These are phyloP conservation scores for Albifimbria verrucaria DNA, from an alignment of 2,329 filamentous ascomycete species.

Conservation along the genomic window DNA sequence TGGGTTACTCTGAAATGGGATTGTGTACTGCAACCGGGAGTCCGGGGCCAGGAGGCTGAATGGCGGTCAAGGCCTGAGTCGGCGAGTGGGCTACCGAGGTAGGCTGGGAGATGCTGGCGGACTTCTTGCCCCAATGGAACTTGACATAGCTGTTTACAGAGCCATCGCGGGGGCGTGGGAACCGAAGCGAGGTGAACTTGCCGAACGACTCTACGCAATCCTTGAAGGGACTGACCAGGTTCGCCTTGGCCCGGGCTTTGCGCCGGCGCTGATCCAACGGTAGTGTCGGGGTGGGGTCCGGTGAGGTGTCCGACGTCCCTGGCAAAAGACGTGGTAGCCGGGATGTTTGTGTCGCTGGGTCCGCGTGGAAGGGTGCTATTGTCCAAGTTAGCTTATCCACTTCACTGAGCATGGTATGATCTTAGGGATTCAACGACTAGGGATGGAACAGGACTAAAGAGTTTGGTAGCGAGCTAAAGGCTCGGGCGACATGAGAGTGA, in stretches of 20 bases:
- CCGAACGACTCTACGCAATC: constrained; percentile 26
- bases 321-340: constrained; percentile 14
- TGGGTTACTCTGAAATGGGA: neutral
- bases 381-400: constrained; percentile 23
- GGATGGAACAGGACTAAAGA: neutral
- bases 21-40: neutral
- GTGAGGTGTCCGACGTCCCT: constrained; percentile 6
- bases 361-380: constrained; percentile 16
- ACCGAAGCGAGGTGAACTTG: constrained; percentile 16
- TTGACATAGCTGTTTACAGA: constrained; percentile 36
- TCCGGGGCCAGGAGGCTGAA: neutral
- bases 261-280: constrained; percentile 8
- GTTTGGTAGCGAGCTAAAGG: neutral
- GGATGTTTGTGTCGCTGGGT: constrained; percentile 7
- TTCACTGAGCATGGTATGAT: constrained; percentile 7
- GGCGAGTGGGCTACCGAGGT: neutral
- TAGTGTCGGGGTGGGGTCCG: constrained; percentile 4
- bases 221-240: constrained; percentile 28
- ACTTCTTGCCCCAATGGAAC: constrained; percentile 28
- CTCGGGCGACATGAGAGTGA: neutral
- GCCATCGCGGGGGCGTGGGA: constrained; percentile 27
- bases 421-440: neutral
- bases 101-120: constrained; percentile 1
- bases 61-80: neutral
- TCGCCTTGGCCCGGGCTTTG: constrained; percentile 4